Evolutionary conservation across 2,329 filamentous ascomycete genomes (phyloP).

Genomic region (Aspergillus sp.): DNA sequence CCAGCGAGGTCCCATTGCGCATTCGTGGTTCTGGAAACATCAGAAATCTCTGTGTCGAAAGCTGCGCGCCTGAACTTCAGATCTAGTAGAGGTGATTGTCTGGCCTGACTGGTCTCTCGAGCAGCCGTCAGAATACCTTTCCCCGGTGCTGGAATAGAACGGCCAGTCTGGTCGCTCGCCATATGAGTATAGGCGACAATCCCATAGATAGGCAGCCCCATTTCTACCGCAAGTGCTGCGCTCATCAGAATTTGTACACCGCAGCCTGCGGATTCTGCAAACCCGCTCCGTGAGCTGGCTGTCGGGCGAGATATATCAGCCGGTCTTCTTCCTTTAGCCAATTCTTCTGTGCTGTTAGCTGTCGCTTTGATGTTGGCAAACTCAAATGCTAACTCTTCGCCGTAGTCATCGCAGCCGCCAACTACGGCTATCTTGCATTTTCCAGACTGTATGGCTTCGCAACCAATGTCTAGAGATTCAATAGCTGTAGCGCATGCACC

Average conservation of each 20-base stretch:
- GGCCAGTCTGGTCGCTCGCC: slow-evolving; percentile 91
- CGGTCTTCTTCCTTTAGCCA: slow-evolving; percentile 85
- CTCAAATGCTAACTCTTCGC: slow-evolving; percentile 95
- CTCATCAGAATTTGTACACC: slow-evolving; percentile 49
- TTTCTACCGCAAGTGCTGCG: slow-evolving; percentile 8
- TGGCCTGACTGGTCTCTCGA: slow-evolving; percentile 80
- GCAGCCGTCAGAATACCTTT: slow-evolving; percentile 82
- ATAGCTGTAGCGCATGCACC: slow-evolving; percentile 94
- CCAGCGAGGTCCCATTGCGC: too few species aligned
- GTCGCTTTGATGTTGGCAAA: slow-evolving; percentile 99
- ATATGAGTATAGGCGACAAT: slow-evolving; percentile 11
- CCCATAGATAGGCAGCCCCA: slow-evolving; percentile 11
- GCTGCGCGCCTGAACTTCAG: slow-evolving; percentile 92
- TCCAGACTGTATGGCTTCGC: slow-evolving; percentile 94
- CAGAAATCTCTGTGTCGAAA: slow-evolving; percentile 84
- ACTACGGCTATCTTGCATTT: slow-evolving; percentile 95
- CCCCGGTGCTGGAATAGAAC: slow-evolving; percentile 89
- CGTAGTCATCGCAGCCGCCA: slow-evolving; percentile 96
- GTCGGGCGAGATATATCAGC: slow-evolving; percentile 94
- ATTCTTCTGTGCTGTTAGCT: slow-evolving; percentile 91
- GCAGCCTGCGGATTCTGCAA: slow-evolving; percentile 97
- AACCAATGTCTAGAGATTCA: slow-evolving; percentile 92
- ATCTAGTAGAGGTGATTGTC: slow-evolving; percentile 86
- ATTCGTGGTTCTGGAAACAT: slow-evolving; percentile 59
- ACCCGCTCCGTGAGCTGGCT: slow-evolving; percentile 89